phyloP scores from a whole-genome alignment of 1,284 basidiomycete species.

The Inonotus obliquus region DNA sequence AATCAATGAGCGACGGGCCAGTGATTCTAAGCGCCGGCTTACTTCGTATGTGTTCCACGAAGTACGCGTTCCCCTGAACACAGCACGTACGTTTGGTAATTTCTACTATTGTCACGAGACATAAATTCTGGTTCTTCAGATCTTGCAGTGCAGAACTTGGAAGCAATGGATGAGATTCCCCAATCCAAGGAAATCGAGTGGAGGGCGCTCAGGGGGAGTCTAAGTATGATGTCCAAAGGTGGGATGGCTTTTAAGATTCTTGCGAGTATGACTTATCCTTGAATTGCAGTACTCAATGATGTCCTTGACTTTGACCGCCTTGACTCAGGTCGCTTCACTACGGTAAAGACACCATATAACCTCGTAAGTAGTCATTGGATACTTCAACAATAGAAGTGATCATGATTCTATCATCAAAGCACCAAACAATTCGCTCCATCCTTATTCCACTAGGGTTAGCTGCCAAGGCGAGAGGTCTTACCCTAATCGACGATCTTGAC shows the following conservation, averaged over 20 bases:
- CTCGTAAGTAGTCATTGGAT: conserved; percentile 9
- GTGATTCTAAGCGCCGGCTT: conserved; percentile 28
- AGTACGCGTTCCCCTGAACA: conserved; percentile 89
- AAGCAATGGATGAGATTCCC: conserved; percentile 30
- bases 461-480: conserved; percentile 65
- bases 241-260: conserved; percentile 1
- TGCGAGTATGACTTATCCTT: conserved; percentile 13
- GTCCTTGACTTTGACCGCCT: conserved; percentile 53
- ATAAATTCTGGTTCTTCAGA: conserved; percentile 22
- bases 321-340: conserved; percentile 79
- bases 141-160: conserved; percentile 44
- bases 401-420: conserved; percentile 65
- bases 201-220: conserved; percentile 39
- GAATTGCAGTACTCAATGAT: conserved; percentile 47
- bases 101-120: not conserved
- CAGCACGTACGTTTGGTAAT: conserved; percentile 57
- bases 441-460: conserved; percentile 74
- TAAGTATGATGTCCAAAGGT: conserved; percentile 43
- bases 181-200: conserved; percentile 34
- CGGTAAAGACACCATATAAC: conserved; percentile 38
- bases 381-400: not conserved
- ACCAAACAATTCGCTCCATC: conserved; percentile 77
- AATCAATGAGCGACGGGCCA: conserved; percentile 41
- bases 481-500: conserved; percentile 70
- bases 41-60: conserved; percentile 40